These are phyloP conservation scores for Trichoderma endophyticum DNA, from an alignment of 2,329 filamentous ascomycete genomes.

Conservation along the genomic window DNA sequence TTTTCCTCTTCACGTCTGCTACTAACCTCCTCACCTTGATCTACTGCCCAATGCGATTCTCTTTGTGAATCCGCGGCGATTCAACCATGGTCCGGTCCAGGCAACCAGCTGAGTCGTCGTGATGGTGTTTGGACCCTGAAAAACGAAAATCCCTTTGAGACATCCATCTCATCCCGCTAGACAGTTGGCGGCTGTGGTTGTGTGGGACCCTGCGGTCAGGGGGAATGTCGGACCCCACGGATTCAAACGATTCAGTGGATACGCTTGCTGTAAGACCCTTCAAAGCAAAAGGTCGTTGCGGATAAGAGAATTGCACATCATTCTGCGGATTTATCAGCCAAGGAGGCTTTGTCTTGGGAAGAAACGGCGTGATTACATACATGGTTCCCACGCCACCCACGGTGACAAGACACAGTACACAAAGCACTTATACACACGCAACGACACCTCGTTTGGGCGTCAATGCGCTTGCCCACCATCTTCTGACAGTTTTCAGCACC, in stretches of 20 bases:
- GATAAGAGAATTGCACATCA: background rate
- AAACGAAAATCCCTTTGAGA: background rate
- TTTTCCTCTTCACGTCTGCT: background rate
- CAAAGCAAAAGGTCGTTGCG: background rate
- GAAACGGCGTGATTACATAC: slow-evolving; percentile 2
- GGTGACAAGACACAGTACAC: background rate
- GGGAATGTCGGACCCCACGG: slow-evolving; percentile 11
- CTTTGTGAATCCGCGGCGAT: background rate
- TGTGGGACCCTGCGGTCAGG: background rate
- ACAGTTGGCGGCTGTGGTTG: slow-evolving; percentile 2
- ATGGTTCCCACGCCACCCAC: background rate
- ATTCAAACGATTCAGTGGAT: slow-evolving; percentile 11
- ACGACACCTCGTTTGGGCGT: background rate
- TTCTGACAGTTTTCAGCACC: background rate
- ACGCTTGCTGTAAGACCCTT: background rate
- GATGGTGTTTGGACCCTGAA: slow-evolving; percentile 11
- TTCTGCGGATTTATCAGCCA: slow-evolving; percentile 9
- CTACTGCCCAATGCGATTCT: background rate
- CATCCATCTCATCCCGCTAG: slow-evolving; percentile 9
- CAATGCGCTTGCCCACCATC: background rate
- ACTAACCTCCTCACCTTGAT: background rate
- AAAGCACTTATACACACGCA: background rate
- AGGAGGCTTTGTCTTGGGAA: background rate
- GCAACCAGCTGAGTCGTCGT: background rate
- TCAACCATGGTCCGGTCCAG: background rate